Percentiles rank a stretch among this genome's conserved stretches.
Conservation (phyloP, 495 filamentous ascomycete species). For the Penicillium antarcticum region DNA sequence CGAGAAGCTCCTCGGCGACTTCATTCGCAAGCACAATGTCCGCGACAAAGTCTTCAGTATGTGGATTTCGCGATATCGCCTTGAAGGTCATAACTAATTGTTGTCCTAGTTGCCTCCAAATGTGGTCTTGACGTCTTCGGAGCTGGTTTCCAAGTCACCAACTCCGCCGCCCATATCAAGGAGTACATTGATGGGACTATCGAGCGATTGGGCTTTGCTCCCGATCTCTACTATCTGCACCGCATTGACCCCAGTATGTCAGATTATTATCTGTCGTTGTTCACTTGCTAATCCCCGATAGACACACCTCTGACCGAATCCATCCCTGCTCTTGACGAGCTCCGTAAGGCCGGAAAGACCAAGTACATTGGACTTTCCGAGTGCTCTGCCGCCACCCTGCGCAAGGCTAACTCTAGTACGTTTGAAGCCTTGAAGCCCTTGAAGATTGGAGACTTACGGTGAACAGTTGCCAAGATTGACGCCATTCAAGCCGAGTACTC, state of each 20-base stretch:
- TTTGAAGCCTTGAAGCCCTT: neutral
- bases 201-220: constrained; percentile 47
- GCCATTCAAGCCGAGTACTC: constrained; percentile 52
- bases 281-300: constrained; percentile 6
- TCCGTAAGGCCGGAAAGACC: constrained; percentile 45
- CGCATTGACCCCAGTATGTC: constrained; percentile 40
- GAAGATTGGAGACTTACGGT: neutral
- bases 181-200: constrained; percentile 51
- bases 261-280: neutral
- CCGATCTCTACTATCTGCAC: constrained; percentile 43
- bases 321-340: constrained; percentile 42
- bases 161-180: constrained; percentile 49
- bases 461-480: constrained; percentile 47
- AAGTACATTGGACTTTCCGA: constrained; percentile 48
- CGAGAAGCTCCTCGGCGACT: constrained; percentile 50
- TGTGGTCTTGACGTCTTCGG: constrained; percentile 41
- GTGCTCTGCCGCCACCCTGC: constrained; percentile 42
- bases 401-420: constrained; percentile 43
- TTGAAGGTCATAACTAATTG: neutral
- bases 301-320: constrained; percentile 48
- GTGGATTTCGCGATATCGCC: neutral
- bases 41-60: constrained; percentile 46
- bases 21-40: constrained; percentile 51
- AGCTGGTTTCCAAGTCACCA: constrained; percentile 30
- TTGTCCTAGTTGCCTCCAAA: constrained; percentile 42